Base-by-base conservation (phyloP, 78 protist species). In the Trichosphaerium sp. region DNA sequence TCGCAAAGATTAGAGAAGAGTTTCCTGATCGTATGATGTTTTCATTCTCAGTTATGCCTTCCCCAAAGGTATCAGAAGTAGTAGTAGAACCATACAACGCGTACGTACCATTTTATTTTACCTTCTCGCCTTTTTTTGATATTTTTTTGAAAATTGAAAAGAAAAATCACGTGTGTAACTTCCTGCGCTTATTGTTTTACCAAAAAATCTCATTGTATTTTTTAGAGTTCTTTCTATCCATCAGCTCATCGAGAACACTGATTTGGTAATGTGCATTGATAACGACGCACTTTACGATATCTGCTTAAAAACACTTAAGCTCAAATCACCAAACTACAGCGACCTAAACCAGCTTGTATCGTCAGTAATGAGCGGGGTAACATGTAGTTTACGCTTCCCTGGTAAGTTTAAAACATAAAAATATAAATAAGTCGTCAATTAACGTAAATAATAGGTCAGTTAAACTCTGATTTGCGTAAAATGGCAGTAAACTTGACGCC, bases 381-480 rank as follows among this genome's bases (percentile, higher is more conserved):
- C 99, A 26, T 89, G 96, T 82, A 88, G 88, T 70, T 89, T 94
- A 41, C 91, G 99, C 62, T 97, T 95, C 90, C 98, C 98, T 32
- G 99, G 99, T 35, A 95, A 90, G 88, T 83, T 95, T 39, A 95
- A 93, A 83, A 83, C 84, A 89, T 38, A n/a, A n/a, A n/a, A n/a
- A n/a, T n/a, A n/a, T n/a, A n/a, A n/a, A n/a, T 40, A 74, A 79
- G 25, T 68, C 89, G n/a, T 87, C 79, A 58, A 87, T n/a, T n/a
- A n/a, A n/a, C n/a, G n/a, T n/a, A n/a, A n/a, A n/a, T n/a, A n/a
- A n/a, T 89, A 15, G 95, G 95, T 12, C 90, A 83, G 76, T 83
- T 90, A 31, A 92, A 89, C 88, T 41, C 84, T 10, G 98, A 95
- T 71, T 77, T 92, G n/a, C 83, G 97, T 60, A 91, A 90, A 87